phyloP scores from a whole-genome alignment of 768 basidiomycete species.

The Leccinum boreale region DNA sequence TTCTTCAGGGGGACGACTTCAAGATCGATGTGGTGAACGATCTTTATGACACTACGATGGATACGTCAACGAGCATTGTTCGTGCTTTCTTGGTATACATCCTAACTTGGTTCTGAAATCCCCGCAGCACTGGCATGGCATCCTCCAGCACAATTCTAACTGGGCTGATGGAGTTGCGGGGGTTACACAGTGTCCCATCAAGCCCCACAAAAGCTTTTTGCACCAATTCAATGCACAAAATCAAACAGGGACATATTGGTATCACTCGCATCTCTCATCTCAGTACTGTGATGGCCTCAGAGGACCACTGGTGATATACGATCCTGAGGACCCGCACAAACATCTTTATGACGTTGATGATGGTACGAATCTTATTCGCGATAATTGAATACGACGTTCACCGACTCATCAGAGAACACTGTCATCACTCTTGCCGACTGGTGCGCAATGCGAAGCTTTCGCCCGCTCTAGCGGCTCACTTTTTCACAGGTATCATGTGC shows the following conservation, averaged over 20 bases:
- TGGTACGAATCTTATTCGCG: constrained; percentile 23
- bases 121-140: constrained; percentile 54
- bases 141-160: constrained; percentile 41
- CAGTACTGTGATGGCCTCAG: constrained; percentile 35
- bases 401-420: constrained; percentile 29
- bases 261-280: constrained; percentile 37
- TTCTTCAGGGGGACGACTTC: constrained; percentile 36
- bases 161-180: constrained; percentile 44
- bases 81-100: constrained; percentile 10
- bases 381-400: background rate
- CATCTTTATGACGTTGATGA: constrained; percentile 43
- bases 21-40: constrained; percentile 44
- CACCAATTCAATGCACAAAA: constrained; percentile 17
- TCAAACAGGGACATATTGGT: constrained; percentile 33
- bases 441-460: background rate
- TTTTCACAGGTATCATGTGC: constrained; percentile 20
- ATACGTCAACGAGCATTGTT: constrained; percentile 49
- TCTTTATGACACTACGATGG: constrained; percentile 46
- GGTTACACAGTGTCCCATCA: constrained; percentile 35
- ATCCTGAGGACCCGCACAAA: constrained; percentile 38
- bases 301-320: constrained; percentile 38
- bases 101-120: background rate
- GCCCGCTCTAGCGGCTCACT: constrained; percentile 28
- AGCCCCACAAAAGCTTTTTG: constrained; percentile 16
- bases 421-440: constrained; percentile 41